These are phyloP conservation scores for Mediolabrus comicus DNA, from an alignment of 108 stramenopile genomes.

Conservation along the genomic window DNA sequence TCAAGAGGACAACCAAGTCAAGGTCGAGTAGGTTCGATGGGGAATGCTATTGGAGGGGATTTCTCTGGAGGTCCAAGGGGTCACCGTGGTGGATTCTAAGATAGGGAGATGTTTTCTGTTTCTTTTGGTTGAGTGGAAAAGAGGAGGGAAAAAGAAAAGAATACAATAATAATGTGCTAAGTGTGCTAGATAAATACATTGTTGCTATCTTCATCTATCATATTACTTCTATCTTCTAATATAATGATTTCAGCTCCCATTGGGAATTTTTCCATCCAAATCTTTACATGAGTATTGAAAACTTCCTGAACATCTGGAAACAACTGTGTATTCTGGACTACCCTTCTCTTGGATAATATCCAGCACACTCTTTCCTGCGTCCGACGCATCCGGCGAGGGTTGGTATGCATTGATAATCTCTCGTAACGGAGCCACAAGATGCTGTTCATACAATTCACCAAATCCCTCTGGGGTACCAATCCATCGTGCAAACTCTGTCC, in stretches of 20 bases:
- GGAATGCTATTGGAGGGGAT: background rate
- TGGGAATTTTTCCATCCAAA: conserved; percentile 1
- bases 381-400: conserved; percentile 2
- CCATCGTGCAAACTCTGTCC: conserved; percentile 13
- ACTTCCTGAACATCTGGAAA: conserved; percentile 25
- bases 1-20: background rate
- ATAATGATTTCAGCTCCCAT: no score
- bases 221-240: no score
- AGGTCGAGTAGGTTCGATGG: background rate
- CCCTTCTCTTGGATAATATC: conserved; percentile 26
- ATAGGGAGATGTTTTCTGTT: background rate
- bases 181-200: no score
- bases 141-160: no score
- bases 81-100: background rate
- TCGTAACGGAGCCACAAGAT: background rate
- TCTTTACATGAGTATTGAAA: conserved; percentile 10
- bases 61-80: background rate
- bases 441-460: background rate
- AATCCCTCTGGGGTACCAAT: conserved; percentile 17
- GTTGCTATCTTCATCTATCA: no score
- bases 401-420: conserved; percentile 12
- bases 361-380: conserved; percentile 17
- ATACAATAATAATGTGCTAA: no score
- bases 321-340: conserved; percentile 8
- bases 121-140: background rate